Evolutionary conservation across 176 grass and related monocot species (phyloP).

Genomic region (Triticum monococcum): DNA sequence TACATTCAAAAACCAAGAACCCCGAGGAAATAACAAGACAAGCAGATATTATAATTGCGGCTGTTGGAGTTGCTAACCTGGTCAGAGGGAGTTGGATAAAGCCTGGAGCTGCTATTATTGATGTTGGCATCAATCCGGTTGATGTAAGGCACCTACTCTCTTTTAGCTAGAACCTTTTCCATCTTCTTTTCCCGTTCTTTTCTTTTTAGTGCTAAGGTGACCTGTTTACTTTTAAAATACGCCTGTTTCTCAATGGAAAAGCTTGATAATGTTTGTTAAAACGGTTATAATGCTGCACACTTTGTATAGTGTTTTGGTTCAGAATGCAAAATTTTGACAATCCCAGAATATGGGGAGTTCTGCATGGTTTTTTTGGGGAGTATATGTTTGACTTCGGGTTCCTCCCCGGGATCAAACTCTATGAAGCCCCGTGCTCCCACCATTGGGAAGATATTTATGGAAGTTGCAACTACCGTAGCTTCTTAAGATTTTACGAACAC

Average conservation of each 20-base stretch:
- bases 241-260: neutral
- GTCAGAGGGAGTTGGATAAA: slow-evolving; percentile 96
- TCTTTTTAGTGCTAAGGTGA: neutral
- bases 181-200: neutral
- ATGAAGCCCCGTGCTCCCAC: neutral
- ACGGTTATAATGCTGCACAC: neutral
- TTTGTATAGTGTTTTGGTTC: neutral
- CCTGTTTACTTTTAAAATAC: neutral
- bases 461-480: neutral
- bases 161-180: neutral
- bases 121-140: slow-evolving; percentile 96
- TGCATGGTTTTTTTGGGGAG: neutral
- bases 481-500: slow-evolving; percentile 12
- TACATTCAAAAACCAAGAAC: slow-evolving; percentile 84
- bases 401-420: neutral
- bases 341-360: neutral
- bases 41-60: slow-evolving; percentile 90
- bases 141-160: slow-evolving; percentile 60
- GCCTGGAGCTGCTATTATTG: slow-evolving; percentile 84
- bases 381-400: neutral
- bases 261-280: neutral
- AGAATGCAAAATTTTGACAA: neutral
- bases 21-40: slow-evolving; percentile 86
- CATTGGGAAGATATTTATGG: slow-evolving; percentile 13
- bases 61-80: slow-evolving; percentile 87